Evolutionary conservation across 2,329 filamentous ascomycete species (phyloP), one percentile per base, ranked within the genome.

Genomic region (Penicillium fuscoglaucum): DNA sequence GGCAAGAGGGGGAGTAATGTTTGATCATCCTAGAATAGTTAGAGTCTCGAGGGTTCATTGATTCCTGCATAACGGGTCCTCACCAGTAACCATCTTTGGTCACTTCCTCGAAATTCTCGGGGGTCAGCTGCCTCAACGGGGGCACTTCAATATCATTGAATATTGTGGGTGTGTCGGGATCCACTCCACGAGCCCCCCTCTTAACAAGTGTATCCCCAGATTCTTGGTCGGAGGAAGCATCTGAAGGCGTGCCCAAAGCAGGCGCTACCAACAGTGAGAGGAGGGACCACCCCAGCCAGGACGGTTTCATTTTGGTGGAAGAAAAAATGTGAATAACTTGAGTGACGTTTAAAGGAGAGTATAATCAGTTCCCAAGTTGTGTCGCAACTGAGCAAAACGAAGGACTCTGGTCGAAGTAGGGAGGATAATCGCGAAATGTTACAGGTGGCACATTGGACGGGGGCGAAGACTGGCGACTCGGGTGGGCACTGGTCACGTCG

Each of bases 61-160:
- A 28, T 33, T 37, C 46, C 24, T 40, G 43, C 48, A 47, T 24
- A 41, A 37, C 49, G 29, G 35, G n/a, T 61, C 59, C 75, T 67
- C 64, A 82, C 80, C 81, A 83, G 63, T 82, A 81, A 44, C 81
- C 80, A 60, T 82, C 77, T 63, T 80, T 80, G 26, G 78, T 77
- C n/a, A 73, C 74, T 54, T 79, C 74, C 9, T 79, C 74, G 55
- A 83, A 82, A 48, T 75, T 76, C 15, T 78, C 74, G n/a, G 77
- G 79, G 6, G 75, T 73, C 57, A 84, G 70, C 33, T 81, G 78
- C 61, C 75, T 75, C 70, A 83, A 73, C 12, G 80, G 76, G 35
- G 82, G 82, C 24, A 84, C 81, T 63, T 79, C 73, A 26, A 82
- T 68, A 28, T 74, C 80, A 73, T 84, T 83, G 69, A 83, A 84